Percentiles rank a stretch among this genome's conserved stretches.
Conservation (phyloP, 345 rosid species). For the Firmiana major region DNA sequence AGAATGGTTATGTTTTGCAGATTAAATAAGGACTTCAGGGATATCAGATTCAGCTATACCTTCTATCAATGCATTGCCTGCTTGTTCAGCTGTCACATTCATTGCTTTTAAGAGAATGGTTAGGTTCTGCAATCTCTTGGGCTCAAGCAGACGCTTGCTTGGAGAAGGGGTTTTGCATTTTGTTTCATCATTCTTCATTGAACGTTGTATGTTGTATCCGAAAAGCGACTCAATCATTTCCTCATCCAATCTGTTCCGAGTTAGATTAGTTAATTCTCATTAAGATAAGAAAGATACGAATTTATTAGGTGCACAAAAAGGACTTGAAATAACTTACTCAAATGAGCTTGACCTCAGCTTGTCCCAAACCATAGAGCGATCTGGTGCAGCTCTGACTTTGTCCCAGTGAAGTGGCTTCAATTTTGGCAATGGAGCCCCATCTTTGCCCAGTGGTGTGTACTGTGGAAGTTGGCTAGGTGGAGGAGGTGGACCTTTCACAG, state of each 20-base stretch:
- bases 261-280: neutral
- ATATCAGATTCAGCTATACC: conserved; percentile 35
- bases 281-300: neutral
- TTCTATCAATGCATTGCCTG: conserved; percentile 61
- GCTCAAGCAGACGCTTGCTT: conserved; percentile 81
- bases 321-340: conserved; percentile 55
- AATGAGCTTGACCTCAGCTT: conserved; percentile 86
- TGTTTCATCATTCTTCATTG: conserved; percentile 58
- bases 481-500: conserved; percentile 61
- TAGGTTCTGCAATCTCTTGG: conserved; percentile 86
- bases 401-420: conserved; percentile 99
- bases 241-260: conserved; percentile 69
- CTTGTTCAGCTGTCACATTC: conserved; percentile 72
- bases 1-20: neutral
- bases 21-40: neutral
- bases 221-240: conserved; percentile 98
- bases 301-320: neutral
- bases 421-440: conserved; percentile 76
- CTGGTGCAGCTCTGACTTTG: conserved; percentile 96
- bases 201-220: conserved; percentile 63
- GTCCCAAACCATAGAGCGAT: conserved; percentile 90
- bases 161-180: conserved; percentile 91
- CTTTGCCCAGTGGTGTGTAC: conserved; percentile 50
- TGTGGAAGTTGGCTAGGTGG: conserved; percentile 52
- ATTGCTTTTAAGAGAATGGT: conserved; percentile 88